Percentiles rank a stretch among this genome's conserved stretches.
These are phyloP conservation scores for Metahyphopichia silvanorum DNA, from an alignment of 805 yeast genomes.

Conservation along the genomic window DNA sequence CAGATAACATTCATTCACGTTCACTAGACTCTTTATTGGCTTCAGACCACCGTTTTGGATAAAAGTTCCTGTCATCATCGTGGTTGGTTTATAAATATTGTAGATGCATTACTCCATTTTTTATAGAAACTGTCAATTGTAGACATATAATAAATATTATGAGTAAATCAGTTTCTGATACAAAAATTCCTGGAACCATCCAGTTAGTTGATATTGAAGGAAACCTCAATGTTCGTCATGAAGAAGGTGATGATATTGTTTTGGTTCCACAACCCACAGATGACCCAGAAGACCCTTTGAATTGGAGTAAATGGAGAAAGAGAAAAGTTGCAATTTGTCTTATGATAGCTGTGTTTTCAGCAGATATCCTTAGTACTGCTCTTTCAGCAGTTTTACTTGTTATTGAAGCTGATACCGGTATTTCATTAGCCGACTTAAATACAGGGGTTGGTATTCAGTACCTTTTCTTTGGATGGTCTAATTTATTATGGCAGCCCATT, in stretches of 20 bases:
- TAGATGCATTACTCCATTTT: too few relatives aligned
- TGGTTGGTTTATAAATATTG: too few relatives aligned
- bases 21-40: too few relatives aligned
- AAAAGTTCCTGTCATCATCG: too few relatives aligned
- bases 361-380: conserved; percentile 43
- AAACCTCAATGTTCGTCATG: conserved; percentile 12
- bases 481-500: conserved; percentile 44
- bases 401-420: conserved; percentile 46
- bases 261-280: conserved; percentile 48
- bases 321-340: conserved; percentile 32
- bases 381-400: conserved; percentile 19
- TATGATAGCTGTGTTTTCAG: conserved; percentile 34
- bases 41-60: too few relatives aligned
- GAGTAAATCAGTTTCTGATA: too few relatives aligned
- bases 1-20: too few relatives aligned
- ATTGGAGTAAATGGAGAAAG: conserved; percentile 38
- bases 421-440: conserved; percentile 45
- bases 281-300: conserved; percentile 47
- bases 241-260: conserved; percentile 18
- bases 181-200: conserved; percentile 28
- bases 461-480: conserved; percentile 40
- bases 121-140: too few relatives aligned
- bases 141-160: too few relatives aligned
- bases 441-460: conserved; percentile 49
- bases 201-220: conserved; percentile 31